Evolutionary conservation across 768 basidiomycete genomes (phyloP).

Genomic region (Lentinula sp.): DNA sequence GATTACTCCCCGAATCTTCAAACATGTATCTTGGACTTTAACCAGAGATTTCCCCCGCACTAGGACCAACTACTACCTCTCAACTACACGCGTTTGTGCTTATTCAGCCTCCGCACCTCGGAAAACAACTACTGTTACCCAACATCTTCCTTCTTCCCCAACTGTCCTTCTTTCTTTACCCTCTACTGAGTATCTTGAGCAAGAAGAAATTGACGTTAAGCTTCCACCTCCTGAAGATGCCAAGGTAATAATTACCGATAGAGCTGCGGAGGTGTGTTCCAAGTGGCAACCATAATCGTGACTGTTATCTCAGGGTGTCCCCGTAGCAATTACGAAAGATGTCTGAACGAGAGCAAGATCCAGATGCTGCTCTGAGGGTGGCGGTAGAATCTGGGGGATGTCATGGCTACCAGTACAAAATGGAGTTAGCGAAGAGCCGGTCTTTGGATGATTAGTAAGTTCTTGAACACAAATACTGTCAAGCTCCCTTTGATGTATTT

Average conservation of each 20-base stretch:
- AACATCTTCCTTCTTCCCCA: conserved; percentile 38
- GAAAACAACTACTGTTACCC: conserved; percentile 28
- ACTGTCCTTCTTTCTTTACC: conserved; percentile 47
- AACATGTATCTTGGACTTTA: neutral
- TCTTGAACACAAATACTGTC: neutral
- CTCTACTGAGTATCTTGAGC: conserved; percentile 45
- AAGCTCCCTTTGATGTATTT: neutral
- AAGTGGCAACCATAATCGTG: neutral
- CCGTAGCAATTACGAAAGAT: conserved; percentile 73
- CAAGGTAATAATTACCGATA: conserved; percentile 56
- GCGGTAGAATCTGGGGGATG: conserved; percentile 93
- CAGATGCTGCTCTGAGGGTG: conserved; percentile 68
- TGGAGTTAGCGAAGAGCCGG: conserved; percentile 64
- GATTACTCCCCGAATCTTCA: neutral
- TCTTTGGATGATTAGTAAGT: conserved; percentile 83
- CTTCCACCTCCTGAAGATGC: conserved; percentile 48
- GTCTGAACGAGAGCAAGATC: conserved; percentile 55
- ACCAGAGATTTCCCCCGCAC: neutral
- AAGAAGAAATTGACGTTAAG: conserved; percentile 61
- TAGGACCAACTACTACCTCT: neutral
- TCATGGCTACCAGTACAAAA: conserved; percentile 95
- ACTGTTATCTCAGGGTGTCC: neutral
- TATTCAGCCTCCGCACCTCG: conserved; percentile 16
- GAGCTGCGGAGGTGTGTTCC: conserved; percentile 64
- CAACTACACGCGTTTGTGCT: conserved; percentile 6